Evolutionary conservation across 495 filamentous ascomycete genomes (phyloP).

Genomic region (Aspergillus coremiiformis): DNA sequence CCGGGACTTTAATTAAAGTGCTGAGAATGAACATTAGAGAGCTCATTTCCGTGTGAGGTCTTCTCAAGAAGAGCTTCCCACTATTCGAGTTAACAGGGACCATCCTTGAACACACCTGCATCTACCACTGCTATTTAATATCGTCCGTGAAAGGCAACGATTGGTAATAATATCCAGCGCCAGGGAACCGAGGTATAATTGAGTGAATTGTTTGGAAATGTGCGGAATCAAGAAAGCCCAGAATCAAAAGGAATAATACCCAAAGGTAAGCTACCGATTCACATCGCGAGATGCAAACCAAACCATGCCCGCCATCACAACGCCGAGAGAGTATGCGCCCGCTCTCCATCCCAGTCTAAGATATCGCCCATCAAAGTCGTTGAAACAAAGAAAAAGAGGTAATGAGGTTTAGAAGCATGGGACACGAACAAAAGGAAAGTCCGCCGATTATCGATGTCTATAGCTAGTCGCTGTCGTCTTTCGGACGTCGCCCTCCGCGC

Average conservation of each 20-base stretch:
- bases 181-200: background rate
- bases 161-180: background rate
- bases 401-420: background rate
- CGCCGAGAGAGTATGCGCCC: constrained; percentile 28
- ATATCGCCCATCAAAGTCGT: constrained; percentile 24
- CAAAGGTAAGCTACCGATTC: constrained; percentile 22
- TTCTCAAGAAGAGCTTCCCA: too few relatives aligned
- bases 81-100: too few relatives aligned
- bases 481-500: constrained; percentile 38
- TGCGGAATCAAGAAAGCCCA: constrained; percentile 19
- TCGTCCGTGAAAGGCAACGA: background rate
- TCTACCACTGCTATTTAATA: background rate
- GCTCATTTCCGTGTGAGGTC: too few relatives aligned
- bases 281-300: constrained; percentile 23
- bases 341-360: constrained; percentile 25
- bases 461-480: constrained; percentile 40
- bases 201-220: constrained; percentile 33
- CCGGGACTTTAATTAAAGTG: too few relatives aligned
- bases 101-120: too few relatives aligned
- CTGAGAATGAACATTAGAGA: too few relatives aligned
- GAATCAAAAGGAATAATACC: constrained; percentile 7
- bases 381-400: constrained; percentile 1
- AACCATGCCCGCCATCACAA: constrained; percentile 19
- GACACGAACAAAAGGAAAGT: background rate
- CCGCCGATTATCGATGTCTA: background rate